phyloP scores from a whole-genome alignment of 2,329 filamentous ascomycete species.

The Paraphoma chrysanthemicola region DNA sequence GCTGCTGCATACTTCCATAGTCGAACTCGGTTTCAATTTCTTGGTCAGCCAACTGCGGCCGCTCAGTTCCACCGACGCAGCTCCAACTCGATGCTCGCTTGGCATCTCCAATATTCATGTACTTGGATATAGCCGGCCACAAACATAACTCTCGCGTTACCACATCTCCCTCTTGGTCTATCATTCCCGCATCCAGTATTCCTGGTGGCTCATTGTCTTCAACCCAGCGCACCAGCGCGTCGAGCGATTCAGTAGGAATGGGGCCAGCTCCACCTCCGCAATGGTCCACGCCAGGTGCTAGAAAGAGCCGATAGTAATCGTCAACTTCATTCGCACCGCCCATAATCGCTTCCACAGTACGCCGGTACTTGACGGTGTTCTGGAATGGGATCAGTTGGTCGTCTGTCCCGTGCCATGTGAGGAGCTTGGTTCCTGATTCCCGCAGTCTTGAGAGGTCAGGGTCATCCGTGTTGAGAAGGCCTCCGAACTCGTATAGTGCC shows the following conservation, averaged over 20 bases:
- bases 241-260: constrained; percentile 25
- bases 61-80: constrained; percentile 28
- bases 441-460: constrained; percentile 32
- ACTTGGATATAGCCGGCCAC: constrained; percentile 24
- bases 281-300: constrained; percentile 38
- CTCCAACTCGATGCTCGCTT: constrained; percentile 31
- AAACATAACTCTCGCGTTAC: constrained; percentile 28
- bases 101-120: constrained; percentile 25
- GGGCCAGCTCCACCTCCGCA: constrained; percentile 30
- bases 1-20: constrained; percentile 1
- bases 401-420: constrained; percentile 37
- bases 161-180: constrained; percentile 19
- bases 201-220: constrained; percentile 34
- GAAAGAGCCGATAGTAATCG: constrained; percentile 39
- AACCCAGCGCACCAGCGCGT: constrained; percentile 36
- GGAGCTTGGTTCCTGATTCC: constrained; percentile 31
- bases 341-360: constrained; percentile 30
- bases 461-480: constrained; percentile 28
- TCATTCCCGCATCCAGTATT: constrained; percentile 25
- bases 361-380: constrained; percentile 32
- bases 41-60: constrained; percentile 7
- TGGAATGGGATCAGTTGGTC: constrained; percentile 34
- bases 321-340: constrained; percentile 32
- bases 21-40: constrained; percentile 3
- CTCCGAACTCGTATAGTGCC: constrained; percentile 26